These are phyloP conservation scores for Populus davidiana DNA, from an alignment of 345 rosid genomes.

Conservation along the genomic window DNA sequence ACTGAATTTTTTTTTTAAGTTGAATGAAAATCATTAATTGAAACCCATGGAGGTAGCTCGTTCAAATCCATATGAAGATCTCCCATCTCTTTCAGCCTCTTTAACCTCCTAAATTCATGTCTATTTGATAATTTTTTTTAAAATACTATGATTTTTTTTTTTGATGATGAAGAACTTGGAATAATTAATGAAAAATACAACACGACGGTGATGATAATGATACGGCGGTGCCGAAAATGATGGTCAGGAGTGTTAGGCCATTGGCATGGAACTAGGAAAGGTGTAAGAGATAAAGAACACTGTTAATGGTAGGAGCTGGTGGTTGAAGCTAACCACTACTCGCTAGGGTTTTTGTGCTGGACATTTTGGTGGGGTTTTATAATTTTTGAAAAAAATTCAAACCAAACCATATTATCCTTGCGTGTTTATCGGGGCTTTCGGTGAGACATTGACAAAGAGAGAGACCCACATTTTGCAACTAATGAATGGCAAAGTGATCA, in stretches of 20 bases:
- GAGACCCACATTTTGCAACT: slow-evolving; percentile 36
- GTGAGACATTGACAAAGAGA: slow-evolving; percentile 32
- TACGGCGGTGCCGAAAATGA: too few relatives aligned
- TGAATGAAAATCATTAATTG: too few relatives aligned
- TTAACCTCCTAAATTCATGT: too few relatives aligned
- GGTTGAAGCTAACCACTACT: not conserved
- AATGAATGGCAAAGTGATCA: slow-evolving; percentile 18
- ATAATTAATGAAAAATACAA: too few relatives aligned
- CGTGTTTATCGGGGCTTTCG: slow-evolving; percentile 43
- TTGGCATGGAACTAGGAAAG: not conserved
- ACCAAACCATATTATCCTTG: slow-evolving; percentile 26
- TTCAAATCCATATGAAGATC: too few relatives aligned
- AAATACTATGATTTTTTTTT: too few relatives aligned
- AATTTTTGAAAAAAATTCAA: slow-evolving; percentile 21
- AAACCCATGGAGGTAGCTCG: too few relatives aligned
- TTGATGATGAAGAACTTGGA: not conserved
- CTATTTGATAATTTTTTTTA: too few relatives aligned
- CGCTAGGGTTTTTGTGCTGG: not conserved
- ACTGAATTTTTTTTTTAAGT: too few relatives aligned
- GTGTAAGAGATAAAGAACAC: not conserved
- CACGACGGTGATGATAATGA: not conserved
- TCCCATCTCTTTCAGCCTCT: too few relatives aligned
- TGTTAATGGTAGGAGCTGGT: not conserved
- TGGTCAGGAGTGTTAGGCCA: not conserved
- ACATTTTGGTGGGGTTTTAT: slow-evolving; percentile 1